Base-by-base conservation (phyloP, 352 stramenopile species). In the Pythium pyrilobum region DNA sequence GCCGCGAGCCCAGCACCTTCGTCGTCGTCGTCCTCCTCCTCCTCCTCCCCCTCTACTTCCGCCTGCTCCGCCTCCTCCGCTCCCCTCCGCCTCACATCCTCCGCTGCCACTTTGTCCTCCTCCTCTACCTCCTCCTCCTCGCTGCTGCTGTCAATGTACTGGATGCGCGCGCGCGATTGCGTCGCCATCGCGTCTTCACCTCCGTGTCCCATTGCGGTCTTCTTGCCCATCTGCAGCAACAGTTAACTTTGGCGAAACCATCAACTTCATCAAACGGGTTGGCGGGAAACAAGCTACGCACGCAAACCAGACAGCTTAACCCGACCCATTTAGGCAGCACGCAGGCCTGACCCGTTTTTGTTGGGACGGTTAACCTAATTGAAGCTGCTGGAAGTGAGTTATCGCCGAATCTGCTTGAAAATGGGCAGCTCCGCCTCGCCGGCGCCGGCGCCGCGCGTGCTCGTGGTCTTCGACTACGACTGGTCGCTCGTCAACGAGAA, bases 381-480 rank as follows among this genome's bases (percentile, higher is more conserved):
- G 34, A 56, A 52, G 45, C 32, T 8, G 31, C 15, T 36, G 31
- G n/a, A n/a, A n/a, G n/a, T n/a, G n/a, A n/a, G 13, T n/a, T 1
- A 34, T 5, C 16, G 20, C 24, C 24, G 21, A 3, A 24, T 25
- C 25, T n/a, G n/a, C n/a, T n/a, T n/a, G n/a, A 48, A 48, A 20
- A 47, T 47, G 41, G 39, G 27, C 4, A 28, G 37, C 41, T 12
- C 7, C n/a, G n/a, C n/a, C n/a, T n/a, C 34, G n/a, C 18, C 29
- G 15, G 2, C 51, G 32, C 8, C 31, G 18, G 4, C 45, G 44
- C 49, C 49, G 49, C 56, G 56, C 24, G 66, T 80, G 13, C 68
- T 92, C 27, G 74, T 90, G 28, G 54, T 91, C 37, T 90, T 92
- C 34, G 82, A 92, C 67, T 92, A 89, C 46, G 82, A 92, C 62